Conservation (phyloP, 495 filamentous ascomycete species). For the Pyronema domesticum region DNA sequence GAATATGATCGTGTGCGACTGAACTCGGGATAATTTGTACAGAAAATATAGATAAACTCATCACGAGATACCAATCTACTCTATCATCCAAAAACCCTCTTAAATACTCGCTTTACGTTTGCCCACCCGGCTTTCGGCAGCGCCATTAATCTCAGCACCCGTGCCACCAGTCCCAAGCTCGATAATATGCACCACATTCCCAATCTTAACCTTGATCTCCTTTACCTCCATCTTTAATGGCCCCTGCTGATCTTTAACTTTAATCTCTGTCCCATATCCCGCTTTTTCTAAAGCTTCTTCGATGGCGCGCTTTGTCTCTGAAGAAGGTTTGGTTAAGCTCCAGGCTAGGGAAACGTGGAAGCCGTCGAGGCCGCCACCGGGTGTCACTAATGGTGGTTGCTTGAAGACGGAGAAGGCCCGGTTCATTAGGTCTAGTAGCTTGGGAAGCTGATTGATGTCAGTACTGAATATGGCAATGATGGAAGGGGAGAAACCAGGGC, state of each 20-base stretch:
- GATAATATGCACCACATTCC: constrained; percentile 39
- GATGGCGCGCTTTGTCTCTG: constrained; percentile 3
- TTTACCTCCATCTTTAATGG: constrained; percentile 29
- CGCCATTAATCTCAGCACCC: no score
- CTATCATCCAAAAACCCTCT: no score
- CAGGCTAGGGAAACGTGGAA: constrained; percentile 79
- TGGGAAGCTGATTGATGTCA: constrained; percentile 35
- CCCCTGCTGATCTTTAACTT: constrained; percentile 4
- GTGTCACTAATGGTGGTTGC: constrained; percentile 55
- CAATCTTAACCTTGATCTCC: constrained; percentile 57
- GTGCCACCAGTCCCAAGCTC: constrained; percentile 6
- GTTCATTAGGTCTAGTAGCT: constrained; percentile 50
- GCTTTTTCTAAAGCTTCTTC: constrained; percentile 25
- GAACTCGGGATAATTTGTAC: no score
- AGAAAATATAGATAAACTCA: no score
- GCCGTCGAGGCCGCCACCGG: constrained; percentile 30
- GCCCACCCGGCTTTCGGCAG: no score
- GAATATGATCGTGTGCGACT: no score
- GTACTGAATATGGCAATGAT: neutral
- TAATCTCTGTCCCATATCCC: constrained; percentile 20
- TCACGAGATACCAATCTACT: no score
- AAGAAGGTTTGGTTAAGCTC: constrained; percentile 31
- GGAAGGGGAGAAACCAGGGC: neutral
- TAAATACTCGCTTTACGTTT: no score
- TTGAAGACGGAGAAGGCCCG: constrained; percentile 35